Base-by-base conservation (phyloP, 179 eudicot genomes). In the Silene noctiflora region DNA sequence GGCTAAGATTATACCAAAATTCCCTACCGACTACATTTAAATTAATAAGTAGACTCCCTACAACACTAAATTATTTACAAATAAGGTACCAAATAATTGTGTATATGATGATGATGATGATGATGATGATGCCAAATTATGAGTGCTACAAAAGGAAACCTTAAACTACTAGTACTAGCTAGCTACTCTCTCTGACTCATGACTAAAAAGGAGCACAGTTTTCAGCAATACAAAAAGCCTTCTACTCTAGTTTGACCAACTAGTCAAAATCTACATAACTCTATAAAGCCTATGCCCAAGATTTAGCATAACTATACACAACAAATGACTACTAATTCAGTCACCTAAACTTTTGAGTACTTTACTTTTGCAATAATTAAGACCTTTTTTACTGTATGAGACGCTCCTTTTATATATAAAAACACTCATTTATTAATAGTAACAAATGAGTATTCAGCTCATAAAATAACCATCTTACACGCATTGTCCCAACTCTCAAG, bases 261-360 rank as follows among this genome's bases (percentile, higher is more conserved):
- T 22, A 64, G 80, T 81, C 83, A 81, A 77, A 73, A 17, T 60
- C 53, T 69, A 58, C 83, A 67, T 25, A 67, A 33, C 48, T 73
- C 77, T 80, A 80, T 74, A 76, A 72, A 76, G 69, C 64, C 73
- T 58, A 66, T 19, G 59, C 42, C 33, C 58, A 24, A 80, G 9
- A 60, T 76, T 81, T 56, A 42, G 33, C 67, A 25, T 24, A 58
- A 48, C 63, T 76, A 21, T 71, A 62, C 56, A 51, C 68, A 27
- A 6, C 63, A 63, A 69, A 35, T 75, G 46, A 80, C 68, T 72
- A 76, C 53, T 61, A 75, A 16, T 48, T 35, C 62, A 75, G 79
- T 35, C 78, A 39, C 68, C 76, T 55, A 10, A 21, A 17, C 75
- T 7, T 21, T 60, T 25, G 46, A 59, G 27, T 11, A 24, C 0